Percentiles rank a stretch among this genome's conserved stretches.
phyloP scores from a whole-genome alignment of 192 early-diverging fungal genomes.

The Rhizophlyctis rosea region DNA sequence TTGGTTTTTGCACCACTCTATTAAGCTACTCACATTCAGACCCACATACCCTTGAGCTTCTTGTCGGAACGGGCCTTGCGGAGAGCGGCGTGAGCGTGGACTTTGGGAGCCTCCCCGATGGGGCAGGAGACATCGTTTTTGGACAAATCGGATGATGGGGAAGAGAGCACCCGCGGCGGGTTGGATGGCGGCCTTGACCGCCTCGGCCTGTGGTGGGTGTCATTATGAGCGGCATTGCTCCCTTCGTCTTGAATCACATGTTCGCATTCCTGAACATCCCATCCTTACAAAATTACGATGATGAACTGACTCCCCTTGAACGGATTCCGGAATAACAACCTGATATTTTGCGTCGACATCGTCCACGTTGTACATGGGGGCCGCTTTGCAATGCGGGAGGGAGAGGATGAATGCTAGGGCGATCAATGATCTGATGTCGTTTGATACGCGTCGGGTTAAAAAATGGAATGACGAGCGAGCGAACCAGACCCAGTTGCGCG shows the following conservation, averaged over 20 bases:
- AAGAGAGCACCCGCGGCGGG: constrained; percentile 60
- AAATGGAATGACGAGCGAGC: neutral
- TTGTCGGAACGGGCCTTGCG: constrained; percentile 75
- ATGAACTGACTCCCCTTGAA: constrained; percentile 98
- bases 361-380: constrained; percentile 99
- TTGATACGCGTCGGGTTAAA: too few relatives aligned
- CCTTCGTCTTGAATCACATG: constrained; percentile 85
- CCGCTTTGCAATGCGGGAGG: constrained; percentile 95
- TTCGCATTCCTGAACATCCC: constrained; percentile 99
- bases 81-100: constrained; percentile 60
- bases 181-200: constrained; percentile 60
- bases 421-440: constrained; percentile 72
- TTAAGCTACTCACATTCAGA: too few relatives aligned
- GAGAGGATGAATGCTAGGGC: constrained; percentile 95
- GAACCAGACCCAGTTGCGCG: constrained; percentile 1
- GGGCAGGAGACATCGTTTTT: constrained; percentile 33
- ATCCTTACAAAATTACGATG: constrained; percentile 96
- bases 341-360: constrained; percentile 99
- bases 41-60: constrained; percentile 71
- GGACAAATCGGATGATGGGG: constrained; percentile 61
- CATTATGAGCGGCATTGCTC: too few relatives aligned
- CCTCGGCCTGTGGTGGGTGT: too few relatives aligned
- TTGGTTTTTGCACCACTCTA: too few relatives aligned
- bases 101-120: constrained; percentile 30
- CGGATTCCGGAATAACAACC: constrained; percentile 81